A percentile compares a stretch with the other conserved stretches of the same genome.
Conservation (phyloP, 2,329 filamentous ascomycete species). For the Septoria linicola region DNA sequence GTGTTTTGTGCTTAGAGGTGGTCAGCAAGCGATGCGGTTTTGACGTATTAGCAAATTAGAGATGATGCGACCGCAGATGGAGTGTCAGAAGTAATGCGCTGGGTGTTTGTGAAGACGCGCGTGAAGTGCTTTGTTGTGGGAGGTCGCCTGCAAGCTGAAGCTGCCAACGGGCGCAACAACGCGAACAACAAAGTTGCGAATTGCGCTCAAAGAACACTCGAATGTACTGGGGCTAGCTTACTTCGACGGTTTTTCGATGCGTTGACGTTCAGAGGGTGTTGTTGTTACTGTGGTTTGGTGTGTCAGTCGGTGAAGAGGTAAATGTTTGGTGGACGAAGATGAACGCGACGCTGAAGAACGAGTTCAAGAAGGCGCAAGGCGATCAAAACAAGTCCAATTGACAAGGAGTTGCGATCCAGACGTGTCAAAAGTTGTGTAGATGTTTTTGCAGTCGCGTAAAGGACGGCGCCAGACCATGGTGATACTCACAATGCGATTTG, state of each 20-base stretch:
- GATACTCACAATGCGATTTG: slow-evolving; percentile 16
- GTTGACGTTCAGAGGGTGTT: slow-evolving; percentile 5
- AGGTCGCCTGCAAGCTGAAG: slow-evolving; percentile 15
- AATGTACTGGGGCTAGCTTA: slow-evolving; percentile 20
- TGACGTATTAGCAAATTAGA: slow-evolving; percentile 1
- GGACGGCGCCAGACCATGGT: neutral
- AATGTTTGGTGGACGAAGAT: slow-evolving; percentile 12
- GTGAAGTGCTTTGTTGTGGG: slow-evolving; percentile 12
- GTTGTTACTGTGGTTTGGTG: slow-evolving; percentile 8
- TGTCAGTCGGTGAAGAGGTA: slow-evolving; percentile 15
- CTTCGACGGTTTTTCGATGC: slow-evolving; percentile 20
- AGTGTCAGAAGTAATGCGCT: slow-evolving; percentile 14
- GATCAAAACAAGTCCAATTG: slow-evolving; percentile 15
- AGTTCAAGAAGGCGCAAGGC: slow-evolving; percentile 13
- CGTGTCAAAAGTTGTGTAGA: slow-evolving; percentile 13
- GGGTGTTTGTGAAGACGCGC: slow-evolving; percentile 11
- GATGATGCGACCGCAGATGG: slow-evolving; percentile 17
- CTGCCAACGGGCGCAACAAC: slow-evolving; percentile 29
- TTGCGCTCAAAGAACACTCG: slow-evolving; percentile 6
- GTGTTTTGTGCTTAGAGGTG: slow-evolving; percentile 10
- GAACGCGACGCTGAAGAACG: slow-evolving; percentile 13
- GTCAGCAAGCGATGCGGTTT: slow-evolving; percentile 13
- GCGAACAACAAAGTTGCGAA: slow-evolving; percentile 23
- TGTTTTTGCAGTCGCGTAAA: slow-evolving; percentile 4
- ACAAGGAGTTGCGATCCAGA: slow-evolving; percentile 1